Percentiles rank a stretch among this genome's conserved stretches.
These are phyloP conservation scores for Leavenworthia alabamica DNA, from an alignment of 345 rosid species.

Conservation along the genomic window DNA sequence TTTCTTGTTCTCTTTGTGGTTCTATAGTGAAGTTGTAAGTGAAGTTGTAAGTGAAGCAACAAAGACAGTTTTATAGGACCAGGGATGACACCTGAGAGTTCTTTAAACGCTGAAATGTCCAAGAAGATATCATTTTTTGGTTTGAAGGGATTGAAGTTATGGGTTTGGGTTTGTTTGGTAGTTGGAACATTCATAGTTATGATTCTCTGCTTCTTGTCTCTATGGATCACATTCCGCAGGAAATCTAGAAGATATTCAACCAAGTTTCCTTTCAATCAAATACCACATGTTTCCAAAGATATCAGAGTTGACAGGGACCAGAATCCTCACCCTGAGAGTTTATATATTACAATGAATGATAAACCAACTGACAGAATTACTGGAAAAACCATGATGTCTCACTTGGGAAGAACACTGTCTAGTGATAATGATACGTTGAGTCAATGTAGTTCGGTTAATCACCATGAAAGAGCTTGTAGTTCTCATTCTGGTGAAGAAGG, in stretches of 20 bases:
- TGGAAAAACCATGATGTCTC: slow-evolving; percentile 47
- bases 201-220: slow-evolving; percentile 73
- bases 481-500: slow-evolving; percentile 91
- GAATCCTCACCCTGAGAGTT: slow-evolving; percentile 43
- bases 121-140: slow-evolving; percentile 78
- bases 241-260: slow-evolving; percentile 50
- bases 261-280: slow-evolving; percentile 50
- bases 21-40: slow-evolving; percentile 4
- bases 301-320: slow-evolving; percentile 69
- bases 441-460: slow-evolving; percentile 64
- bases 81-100: slow-evolving; percentile 60
- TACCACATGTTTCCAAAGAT: slow-evolving; percentile 78
- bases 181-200: slow-evolving; percentile 71
- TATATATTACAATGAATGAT: slow-evolving; percentile 43
- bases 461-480: slow-evolving; percentile 62
- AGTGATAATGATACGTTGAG: slow-evolving; percentile 79
- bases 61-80: slow-evolving; percentile 5
- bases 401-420: slow-evolving; percentile 57
- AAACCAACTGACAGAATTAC: slow-evolving; percentile 32
- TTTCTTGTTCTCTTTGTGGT: slow-evolving; percentile 15
- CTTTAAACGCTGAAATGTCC: slow-evolving; percentile 63
- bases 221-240: slow-evolving; percentile 70
- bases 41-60: slow-evolving; percentile 9
- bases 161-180: slow-evolving; percentile 79
- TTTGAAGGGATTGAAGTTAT: slow-evolving; percentile 77